These are phyloP conservation scores for Heterobasidion irregulare DNA, from an alignment of 1,284 basidiomycete genomes.

Conservation along the genomic window DNA sequence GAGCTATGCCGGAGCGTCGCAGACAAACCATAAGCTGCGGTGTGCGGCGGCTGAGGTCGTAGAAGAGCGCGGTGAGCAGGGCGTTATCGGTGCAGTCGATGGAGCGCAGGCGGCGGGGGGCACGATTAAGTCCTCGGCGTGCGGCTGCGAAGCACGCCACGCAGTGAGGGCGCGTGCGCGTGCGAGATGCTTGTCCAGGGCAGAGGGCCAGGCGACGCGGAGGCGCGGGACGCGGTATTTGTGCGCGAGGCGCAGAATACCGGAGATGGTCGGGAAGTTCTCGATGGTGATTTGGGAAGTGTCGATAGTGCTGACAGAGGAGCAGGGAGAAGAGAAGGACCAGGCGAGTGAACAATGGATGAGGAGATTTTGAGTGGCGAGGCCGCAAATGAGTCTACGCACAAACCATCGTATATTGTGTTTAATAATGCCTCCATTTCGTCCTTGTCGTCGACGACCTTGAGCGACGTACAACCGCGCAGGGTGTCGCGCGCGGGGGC, in stretches of 20 bases:
- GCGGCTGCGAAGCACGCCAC: background rate
- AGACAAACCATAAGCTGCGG: constrained; percentile 16
- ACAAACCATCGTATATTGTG: constrained; percentile 12
- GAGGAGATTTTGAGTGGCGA: background rate
- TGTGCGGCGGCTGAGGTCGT: constrained; percentile 17
- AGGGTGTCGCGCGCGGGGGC: too few relatives aligned
- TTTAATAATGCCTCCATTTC: constrained; percentile 10
- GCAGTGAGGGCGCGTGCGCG: background rate
- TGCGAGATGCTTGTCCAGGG: constrained; percentile 6
- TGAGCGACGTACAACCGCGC: background rate
- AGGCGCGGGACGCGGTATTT: constrained; percentile 8
- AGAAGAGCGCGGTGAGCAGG: constrained; percentile 19
- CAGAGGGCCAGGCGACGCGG: constrained; percentile 9
- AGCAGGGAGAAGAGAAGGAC: background rate
- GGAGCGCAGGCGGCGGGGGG: constrained; percentile 19
- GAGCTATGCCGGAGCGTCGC: background rate
- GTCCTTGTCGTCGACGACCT: constrained; percentile 6
- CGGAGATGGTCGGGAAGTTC: constrained; percentile 16
- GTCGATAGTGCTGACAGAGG: constrained; percentile 13
- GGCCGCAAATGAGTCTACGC: background rate
- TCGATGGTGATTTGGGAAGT: constrained; percentile 15
- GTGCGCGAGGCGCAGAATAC: constrained; percentile 12
- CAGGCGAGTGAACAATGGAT: too few relatives aligned
- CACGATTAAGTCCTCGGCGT: constrained; percentile 14
- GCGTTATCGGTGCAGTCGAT: constrained; percentile 12